These are phyloP conservation scores for Aspergillus carbonarius DNA, from an alignment of 2,329 filamentous ascomycete genomes.

Conservation along the genomic window DNA sequence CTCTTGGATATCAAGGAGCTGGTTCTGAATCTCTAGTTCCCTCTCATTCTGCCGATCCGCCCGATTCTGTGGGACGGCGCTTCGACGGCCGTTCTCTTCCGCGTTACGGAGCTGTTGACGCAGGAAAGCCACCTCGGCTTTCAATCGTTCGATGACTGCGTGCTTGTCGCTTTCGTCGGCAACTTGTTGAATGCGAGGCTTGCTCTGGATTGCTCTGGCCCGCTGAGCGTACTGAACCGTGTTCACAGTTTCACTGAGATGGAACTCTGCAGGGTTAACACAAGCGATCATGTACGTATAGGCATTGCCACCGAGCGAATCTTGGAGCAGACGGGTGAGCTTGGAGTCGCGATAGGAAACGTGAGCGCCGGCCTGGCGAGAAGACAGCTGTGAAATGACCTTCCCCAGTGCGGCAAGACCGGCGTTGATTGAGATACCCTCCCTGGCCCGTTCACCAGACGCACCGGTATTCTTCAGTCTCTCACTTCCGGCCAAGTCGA, in stretches of 20 bases:
- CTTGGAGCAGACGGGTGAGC: conserved; percentile 89
- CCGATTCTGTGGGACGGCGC: conserved; percentile 64
- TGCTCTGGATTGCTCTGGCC: conserved; percentile 94
- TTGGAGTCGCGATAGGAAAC: conserved; percentile 99
- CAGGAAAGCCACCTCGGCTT: conserved; percentile 89
- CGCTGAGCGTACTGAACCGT: conserved; percentile 97
- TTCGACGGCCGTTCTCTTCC: conserved; percentile 63
- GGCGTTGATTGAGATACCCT: conserved; percentile 97
- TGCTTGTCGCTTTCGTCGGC: conserved; percentile 90
- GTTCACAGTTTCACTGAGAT: conserved; percentile 95
- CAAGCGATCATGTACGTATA: conserved; percentile 99
- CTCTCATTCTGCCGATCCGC: conserved; percentile 77
- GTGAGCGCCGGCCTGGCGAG: conserved; percentile 79
- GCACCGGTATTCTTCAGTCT: conserved; percentile 95
- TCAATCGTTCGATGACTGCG: conserved; percentile 86
- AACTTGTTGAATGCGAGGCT: conserved; percentile 89
- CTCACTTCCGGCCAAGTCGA: conserved; percentile 95
- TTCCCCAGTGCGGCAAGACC: conserved; percentile 93
- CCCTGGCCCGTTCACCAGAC: conserved; percentile 87
- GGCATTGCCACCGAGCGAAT: conserved; percentile 93
- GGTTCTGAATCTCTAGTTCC: conserved; percentile 88
- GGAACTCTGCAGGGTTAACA: conserved; percentile 94
- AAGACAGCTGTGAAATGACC: conserved; percentile 96
- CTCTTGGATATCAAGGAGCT: conserved; percentile 87
- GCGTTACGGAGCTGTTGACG: conserved; percentile 88